These are phyloP conservation scores for Coemansia javaensis DNA, from an alignment of 192 early-diverging fungal genomes.

Conservation along the genomic window DNA sequence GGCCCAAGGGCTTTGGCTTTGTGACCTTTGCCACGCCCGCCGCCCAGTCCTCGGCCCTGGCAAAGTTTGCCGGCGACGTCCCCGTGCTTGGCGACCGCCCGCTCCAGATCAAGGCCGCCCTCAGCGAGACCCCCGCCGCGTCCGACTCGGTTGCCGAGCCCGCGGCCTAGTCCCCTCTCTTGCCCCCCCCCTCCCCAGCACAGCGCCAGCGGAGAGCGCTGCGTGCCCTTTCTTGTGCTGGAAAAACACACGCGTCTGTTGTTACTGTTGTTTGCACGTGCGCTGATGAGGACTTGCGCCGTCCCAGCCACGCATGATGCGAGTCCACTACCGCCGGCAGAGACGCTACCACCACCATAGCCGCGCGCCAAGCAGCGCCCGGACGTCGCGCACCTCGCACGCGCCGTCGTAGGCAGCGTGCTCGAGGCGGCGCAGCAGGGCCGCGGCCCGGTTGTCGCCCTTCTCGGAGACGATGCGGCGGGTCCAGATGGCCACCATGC, in stretches of 20 bases:
- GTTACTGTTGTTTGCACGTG: no score
- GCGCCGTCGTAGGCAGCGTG: slow-evolving; percentile 11
- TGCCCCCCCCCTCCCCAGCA: no score
- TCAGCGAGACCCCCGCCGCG: slow-evolving; percentile 31
- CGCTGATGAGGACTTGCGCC: no score
- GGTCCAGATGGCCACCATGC: slow-evolving; percentile 68
- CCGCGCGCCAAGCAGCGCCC: background rate
- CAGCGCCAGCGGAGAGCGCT: no score
- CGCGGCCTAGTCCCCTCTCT: no score
- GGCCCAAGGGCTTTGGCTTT: slow-evolving; percentile 94
- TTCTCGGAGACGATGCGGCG: slow-evolving; percentile 62
- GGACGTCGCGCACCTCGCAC: background rate
- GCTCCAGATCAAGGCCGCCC: slow-evolving; percentile 41
- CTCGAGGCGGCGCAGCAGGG: slow-evolving; percentile 17
- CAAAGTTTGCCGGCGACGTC: slow-evolving; percentile 17
- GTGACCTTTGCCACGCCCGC: slow-evolving; percentile 72
- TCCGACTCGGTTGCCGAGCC: background rate
- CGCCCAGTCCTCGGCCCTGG: slow-evolving; percentile 59
- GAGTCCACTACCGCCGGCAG: no score
- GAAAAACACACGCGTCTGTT: no score
- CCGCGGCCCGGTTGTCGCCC: slow-evolving; percentile 75
- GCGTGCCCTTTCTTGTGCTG: no score
- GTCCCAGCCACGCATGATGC: no score
- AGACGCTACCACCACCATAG: no score
- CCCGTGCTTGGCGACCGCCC: slow-evolving; percentile 21